Evolutionary conservation across 257 asterid genomes (phyloP), one percentile per base, ranked within the genome.

Genomic region (Nicotiana noctiflora): DNA sequence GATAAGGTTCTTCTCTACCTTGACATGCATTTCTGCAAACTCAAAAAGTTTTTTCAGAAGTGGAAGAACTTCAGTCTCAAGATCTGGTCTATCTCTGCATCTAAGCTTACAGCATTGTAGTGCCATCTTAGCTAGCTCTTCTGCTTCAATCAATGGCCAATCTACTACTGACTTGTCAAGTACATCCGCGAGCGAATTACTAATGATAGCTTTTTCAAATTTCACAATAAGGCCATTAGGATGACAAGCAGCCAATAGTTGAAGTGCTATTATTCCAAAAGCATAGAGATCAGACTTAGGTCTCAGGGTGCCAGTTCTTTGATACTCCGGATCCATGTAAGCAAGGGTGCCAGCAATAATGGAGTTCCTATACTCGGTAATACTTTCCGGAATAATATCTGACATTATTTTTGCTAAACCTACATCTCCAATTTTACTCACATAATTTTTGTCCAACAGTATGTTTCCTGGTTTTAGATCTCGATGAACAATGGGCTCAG

Each of bases 321-420:
- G 97, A 82, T 94, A 94, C 82, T 94, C 98, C 1, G 97, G 98
- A 86, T 94, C 98, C 92, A 94, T 90, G 88, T 93, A 94, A 83
- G 84, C 89, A 17, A 94, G 75, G 15, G 98, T 93, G 37, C 98
- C 98, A 29, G 98, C 96, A 76, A 94, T 59, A 76, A 93, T 82
- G 66, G 98, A 91, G 85, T 92, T 89, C 78, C 89, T 79, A 61
- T 93, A 94, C 79, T 90, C 97, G 0, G 98, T 93, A 70, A 94
- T 77, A 79, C 86, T 83, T 75, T 94, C 98, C 15, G 98, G 97
- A 57, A 82, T 91, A 32, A 84, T 81, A 64, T 92, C 90, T 12
- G 88, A 89, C 8, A 93, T 85, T 29, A 93, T 82, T 70, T 94
- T 94, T 18, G 98, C 98, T 77, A 94, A 82, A 75, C 98, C 98